Percentiles rank a stretch among this genome's conserved stretches.
Evolutionary conservation across 164 flowering plant species (phyloP).

Genomic region (Dillenia suffruticosa): DNA sequence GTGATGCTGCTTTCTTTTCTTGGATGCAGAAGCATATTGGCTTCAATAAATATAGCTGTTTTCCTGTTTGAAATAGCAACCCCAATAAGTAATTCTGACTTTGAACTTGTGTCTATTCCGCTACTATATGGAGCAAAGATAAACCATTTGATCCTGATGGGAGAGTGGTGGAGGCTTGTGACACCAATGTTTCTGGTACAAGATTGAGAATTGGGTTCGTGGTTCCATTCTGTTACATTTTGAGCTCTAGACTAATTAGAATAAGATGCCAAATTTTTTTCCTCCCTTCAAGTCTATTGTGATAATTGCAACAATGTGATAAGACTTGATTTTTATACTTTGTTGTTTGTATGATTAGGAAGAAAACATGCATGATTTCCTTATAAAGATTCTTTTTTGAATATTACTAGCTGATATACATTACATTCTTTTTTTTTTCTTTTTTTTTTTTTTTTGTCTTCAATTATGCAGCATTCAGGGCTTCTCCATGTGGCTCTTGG

Average conservation of each 20-base stretch:
- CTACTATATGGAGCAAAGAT: constrained; percentile 70
- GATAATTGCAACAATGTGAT: background rate
- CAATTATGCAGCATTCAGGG: constrained; percentile 64
- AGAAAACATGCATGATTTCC: no score
- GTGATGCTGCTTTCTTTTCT: constrained; percentile 6
- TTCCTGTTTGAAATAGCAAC: constrained; percentile 68
- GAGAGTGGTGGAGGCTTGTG: constrained; percentile 90
- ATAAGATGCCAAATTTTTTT: no score
- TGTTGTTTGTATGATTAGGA: background rate
- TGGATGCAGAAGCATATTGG: constrained; percentile 50
- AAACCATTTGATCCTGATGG: constrained; percentile 59
- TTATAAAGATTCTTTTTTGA: background rate
- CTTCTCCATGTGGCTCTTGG: constrained; percentile 57
- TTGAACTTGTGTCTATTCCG: constrained; percentile 54
- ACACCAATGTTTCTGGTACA: constrained; percentile 96
- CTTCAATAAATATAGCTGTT: constrained; percentile 60
- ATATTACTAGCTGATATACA: background rate
- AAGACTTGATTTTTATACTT: background rate
- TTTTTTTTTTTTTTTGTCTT: no score
- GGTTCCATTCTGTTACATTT: constrained; percentile 27
- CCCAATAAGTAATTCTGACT: constrained; percentile 45
- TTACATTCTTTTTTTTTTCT: constrained; percentile 1
- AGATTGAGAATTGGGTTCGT: constrained; percentile 52
- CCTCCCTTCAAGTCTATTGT: background rate
- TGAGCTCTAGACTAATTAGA: background rate